phyloP scores from a whole-genome alignment of 768 basidiomycete genomes.

The Mycena indigotica region DNA sequence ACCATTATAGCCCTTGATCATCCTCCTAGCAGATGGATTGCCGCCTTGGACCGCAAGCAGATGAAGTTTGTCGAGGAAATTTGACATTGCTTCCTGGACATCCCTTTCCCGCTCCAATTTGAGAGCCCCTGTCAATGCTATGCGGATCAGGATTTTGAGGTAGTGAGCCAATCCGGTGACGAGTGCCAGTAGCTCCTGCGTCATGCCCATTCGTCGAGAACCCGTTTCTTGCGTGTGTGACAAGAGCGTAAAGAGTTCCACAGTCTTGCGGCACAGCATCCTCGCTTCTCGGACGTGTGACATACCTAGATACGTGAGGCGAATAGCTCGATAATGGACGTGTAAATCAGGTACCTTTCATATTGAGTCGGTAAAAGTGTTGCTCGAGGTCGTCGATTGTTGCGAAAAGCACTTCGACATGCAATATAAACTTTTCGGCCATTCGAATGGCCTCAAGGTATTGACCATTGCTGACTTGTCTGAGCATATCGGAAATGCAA shows the following conservation, averaged over 20 bases:
- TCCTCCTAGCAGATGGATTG: conserved; percentile 73
- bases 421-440: conserved; percentile 98
- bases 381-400: conserved; percentile 96
- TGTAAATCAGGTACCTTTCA: conserved; percentile 69
- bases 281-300: conserved; percentile 97
- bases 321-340: background rate
- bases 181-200: conserved; percentile 92
- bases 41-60: conserved; percentile 85
- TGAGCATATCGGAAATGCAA: conserved; percentile 97
- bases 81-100: conserved; percentile 79
- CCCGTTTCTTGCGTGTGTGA: conserved; percentile 96
- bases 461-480: conserved; percentile 94
- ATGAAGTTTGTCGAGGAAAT: conserved; percentile 92
- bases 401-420: conserved; percentile 96
- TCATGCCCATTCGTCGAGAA: conserved; percentile 90
- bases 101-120: conserved; percentile 92
- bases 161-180: conserved; percentile 99
- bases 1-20: conserved; percentile 75
- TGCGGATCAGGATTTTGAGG: conserved; percentile 98
- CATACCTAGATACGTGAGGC: conserved; percentile 65
- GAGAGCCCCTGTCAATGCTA: conserved; percentile 92
- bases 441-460: conserved; percentile 96
- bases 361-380: conserved; percentile 73
- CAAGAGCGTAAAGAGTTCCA: conserved; percentile 94
- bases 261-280: conserved; percentile 98